These are phyloP conservation scores for Candida gorgasii DNA, from an alignment of 805 yeast species.

Conservation along the genomic window DNA sequence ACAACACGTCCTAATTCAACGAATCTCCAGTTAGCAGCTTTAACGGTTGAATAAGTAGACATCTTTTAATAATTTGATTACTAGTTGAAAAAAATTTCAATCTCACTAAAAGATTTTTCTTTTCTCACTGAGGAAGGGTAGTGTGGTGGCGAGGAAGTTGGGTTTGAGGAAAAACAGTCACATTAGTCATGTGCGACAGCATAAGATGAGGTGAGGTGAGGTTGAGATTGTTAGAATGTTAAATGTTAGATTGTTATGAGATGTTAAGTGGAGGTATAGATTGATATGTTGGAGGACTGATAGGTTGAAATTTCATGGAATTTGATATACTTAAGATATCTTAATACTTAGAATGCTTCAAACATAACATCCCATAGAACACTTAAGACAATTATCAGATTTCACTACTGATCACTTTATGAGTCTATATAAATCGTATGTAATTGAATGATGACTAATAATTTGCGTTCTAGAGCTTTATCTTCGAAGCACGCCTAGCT, in stretches of 20 bases:
- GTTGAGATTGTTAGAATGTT: no score
- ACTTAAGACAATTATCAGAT: no score
- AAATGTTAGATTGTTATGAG: neutral
- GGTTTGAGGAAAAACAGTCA: conserved; percentile 4
- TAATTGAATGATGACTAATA: conserved; percentile 36
- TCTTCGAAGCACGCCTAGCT: conserved; percentile 48
- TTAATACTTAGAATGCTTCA: no score
- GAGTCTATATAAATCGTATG: neutral
- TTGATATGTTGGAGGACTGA: no score
- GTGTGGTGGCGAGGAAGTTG: neutral
- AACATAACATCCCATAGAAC: no score
- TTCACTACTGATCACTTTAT: no score
- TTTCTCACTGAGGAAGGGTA: neutral
- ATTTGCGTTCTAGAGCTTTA: conserved; percentile 50
- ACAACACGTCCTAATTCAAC: conserved; percentile 99
- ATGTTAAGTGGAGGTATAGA: no score
- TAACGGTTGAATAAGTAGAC: conserved; percentile 61
- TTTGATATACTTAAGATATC: no score
- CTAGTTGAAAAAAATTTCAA: conserved; percentile 15
- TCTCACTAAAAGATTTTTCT: conserved; percentile 5
- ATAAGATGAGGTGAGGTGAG: neutral
- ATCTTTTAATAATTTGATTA: conserved; percentile 17
- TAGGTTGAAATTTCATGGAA: no score
- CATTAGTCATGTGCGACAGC: conserved; percentile 2
- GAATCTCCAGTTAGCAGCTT: conserved; percentile 98